Evolutionary conservation across 345 rosid species (phyloP).

Genomic region (Populus nigra): DNA sequence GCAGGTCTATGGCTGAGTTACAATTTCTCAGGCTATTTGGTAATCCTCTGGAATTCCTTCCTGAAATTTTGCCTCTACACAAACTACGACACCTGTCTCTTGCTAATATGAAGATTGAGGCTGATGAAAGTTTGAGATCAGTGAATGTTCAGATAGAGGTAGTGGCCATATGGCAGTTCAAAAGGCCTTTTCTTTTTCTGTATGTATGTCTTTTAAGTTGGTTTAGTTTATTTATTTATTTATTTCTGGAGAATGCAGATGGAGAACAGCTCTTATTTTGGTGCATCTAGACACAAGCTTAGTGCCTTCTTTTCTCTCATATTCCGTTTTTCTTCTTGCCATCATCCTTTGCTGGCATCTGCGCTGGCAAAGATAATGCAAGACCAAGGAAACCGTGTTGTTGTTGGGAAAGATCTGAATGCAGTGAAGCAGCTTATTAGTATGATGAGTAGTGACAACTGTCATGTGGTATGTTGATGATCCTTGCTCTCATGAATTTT

Average conservation of each 20-base stretch:
- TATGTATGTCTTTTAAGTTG: background rate
- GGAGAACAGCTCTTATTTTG: slow-evolving; percentile 93
- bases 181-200: background rate
- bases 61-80: slow-evolving; percentile 85
- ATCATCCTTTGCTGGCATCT: slow-evolving; percentile 96
- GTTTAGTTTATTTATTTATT: slow-evolving; percentile 9
- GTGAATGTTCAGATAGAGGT: slow-evolving; percentile 95
- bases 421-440: slow-evolving; percentile 98
- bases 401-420: slow-evolving; percentile 97
- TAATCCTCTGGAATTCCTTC: slow-evolving; percentile 96
- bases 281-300: slow-evolving; percentile 86
- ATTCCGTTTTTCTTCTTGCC: slow-evolving; percentile 97
- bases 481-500: slow-evolving; percentile 15
- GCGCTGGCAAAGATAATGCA: slow-evolving; percentile 95
- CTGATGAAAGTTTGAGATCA: slow-evolving; percentile 89
- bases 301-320: slow-evolving; percentile 98
- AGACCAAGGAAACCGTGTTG: slow-evolving; percentile 82
- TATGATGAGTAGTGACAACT: slow-evolving; percentile 94
- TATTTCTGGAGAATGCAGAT: slow-evolving; percentile 47
- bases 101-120: slow-evolving; percentile 82
- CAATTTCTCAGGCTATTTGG: slow-evolving; percentile 87
- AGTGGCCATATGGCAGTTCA: background rate
- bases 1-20: slow-evolving; percentile 89
- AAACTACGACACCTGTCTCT: slow-evolving; percentile 92
- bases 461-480: slow-evolving; percentile 69